phyloP scores from a whole-genome alignment of 2,329 filamentous ascomycete genomes.

The Corinectria fuckeliana region DNA sequence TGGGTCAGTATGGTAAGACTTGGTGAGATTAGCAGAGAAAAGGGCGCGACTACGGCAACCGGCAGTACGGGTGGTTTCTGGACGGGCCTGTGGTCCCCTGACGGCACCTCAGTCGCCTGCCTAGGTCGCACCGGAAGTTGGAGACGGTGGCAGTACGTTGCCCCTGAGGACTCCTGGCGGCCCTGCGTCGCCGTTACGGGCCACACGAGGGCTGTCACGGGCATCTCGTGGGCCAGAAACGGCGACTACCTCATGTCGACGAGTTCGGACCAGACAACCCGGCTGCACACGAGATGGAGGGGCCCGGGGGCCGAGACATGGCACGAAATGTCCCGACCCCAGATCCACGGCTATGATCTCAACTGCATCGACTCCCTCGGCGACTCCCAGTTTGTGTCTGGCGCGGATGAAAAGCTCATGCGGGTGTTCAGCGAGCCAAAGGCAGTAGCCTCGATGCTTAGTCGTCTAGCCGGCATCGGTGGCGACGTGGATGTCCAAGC shows the following conservation, averaged over 20 bases:
- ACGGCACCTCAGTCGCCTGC: conserved; percentile 76
- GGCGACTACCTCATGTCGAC: conserved; percentile 90
- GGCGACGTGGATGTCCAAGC: conserved; percentile 45
- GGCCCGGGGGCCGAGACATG: conserved; percentile 64
- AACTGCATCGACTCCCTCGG: conserved; percentile 88
- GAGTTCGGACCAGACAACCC: conserved; percentile 89
- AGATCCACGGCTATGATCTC: conserved; percentile 97
- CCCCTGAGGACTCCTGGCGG: conserved; percentile 70
- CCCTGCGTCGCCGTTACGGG: conserved; percentile 81
- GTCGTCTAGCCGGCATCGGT: conserved; percentile 69
- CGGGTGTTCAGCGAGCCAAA: conserved; percentile 92
- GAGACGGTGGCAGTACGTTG: conserved; percentile 79
- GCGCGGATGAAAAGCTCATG: conserved; percentile 97
- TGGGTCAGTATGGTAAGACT: conserved; percentile 88
- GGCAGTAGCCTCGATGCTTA: conserved; percentile 77
- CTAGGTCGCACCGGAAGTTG: conserved; percentile 93
- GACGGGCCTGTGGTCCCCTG: conserved; percentile 90
- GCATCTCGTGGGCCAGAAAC: conserved; percentile 81
- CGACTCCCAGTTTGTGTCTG: conserved; percentile 82
- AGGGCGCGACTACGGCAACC: conserved; percentile 94
- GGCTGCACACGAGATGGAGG: conserved; percentile 83
- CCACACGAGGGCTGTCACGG: conserved; percentile 81
- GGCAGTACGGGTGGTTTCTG: conserved; percentile 96
- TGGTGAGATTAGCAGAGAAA: conserved; percentile 92
- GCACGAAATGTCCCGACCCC: conserved; percentile 95